Evolutionary conservation across 495 filamentous ascomycete genomes (phyloP), one percentile per base, ranked within the genome.

Genomic region (Hypoxylon lenormandii): DNA sequence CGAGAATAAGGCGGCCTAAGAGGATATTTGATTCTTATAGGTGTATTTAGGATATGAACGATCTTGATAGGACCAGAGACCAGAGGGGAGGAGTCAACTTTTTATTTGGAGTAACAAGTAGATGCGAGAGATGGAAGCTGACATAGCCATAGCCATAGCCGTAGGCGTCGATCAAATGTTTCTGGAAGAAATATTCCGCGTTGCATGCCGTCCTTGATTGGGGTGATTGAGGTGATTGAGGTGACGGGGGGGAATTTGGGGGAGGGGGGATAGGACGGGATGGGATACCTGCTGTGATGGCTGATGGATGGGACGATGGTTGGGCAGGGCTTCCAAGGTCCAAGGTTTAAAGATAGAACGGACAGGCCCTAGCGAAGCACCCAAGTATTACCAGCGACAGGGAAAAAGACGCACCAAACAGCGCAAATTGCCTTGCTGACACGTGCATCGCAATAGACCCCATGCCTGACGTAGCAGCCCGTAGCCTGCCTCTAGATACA

Each of bases 1-100:
- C 70, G 48, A 51, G 61, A 59, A 64, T 48, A 56, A 60, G 60
- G 73, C 57, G 45, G 53, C 64, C 71, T 69, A 69, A 33, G 57
- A 52, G 37, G 58, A 64, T 61, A 54, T 58, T 8, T 38, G 60
- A 3, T 19, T 22, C 15, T 18, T 18, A 47, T 45, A 51, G 50
- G 15, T 33, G 7, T 28, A 43, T 18, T 19, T 48, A 57, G 61
- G 54, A 43, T 58, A 65, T 46, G 42, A 23, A 56, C 28, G 51
- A 36, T 36, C 21, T 51, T 16, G 23, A 37, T 23, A 26, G 47
- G 23, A 26, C 23, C 5, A 26, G 5, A 26, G 45, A 49, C 18
- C 30, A 43, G 50, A 55, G 15, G 53, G 47, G 53, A 50, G 15
- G 48, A 49, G 50, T 55, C 43, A 40, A 51, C n/a, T n/a, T 36